phyloP scores from a whole-genome alignment of 257 asterid species.

The Nicotiana paniculata region DNA sequence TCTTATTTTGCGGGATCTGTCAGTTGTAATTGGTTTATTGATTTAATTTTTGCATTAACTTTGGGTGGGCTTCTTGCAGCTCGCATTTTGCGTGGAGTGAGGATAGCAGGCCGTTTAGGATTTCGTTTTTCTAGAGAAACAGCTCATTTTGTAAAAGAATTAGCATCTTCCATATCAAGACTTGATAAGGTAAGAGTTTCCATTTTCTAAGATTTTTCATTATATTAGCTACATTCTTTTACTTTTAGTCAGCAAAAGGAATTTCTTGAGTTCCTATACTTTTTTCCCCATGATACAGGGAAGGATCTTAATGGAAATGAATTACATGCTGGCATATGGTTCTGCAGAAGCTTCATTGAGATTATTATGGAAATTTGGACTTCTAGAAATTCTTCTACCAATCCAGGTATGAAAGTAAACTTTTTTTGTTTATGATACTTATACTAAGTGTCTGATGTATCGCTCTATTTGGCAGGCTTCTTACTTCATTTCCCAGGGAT shows the following conservation, averaged over 20 bases:
- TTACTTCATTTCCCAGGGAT: conserved; percentile 24
- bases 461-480: conserved; percentile 22
- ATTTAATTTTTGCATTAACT: not conserved
- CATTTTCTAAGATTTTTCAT: not conserved
- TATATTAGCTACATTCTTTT: not conserved
- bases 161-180: conserved; percentile 16
- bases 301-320: conserved; percentile 31
- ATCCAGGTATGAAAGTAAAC: conserved; percentile 13
- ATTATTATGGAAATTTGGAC: conserved; percentile 28
- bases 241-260: not conserved
- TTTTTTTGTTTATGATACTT: not conserved
- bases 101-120: conserved; percentile 30
- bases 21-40: not conserved
- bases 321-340: conserved; percentile 33
- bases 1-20: not conserved
- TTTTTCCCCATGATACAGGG: conserved; percentile 14
- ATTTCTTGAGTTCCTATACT: not conserved
- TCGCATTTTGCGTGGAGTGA: conserved; percentile 28
- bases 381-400: conserved; percentile 28
- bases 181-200: conserved; percentile 23
- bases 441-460: not conserved
- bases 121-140: conserved; percentile 27
- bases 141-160: conserved; percentile 19
- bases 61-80: conserved; percentile 9
- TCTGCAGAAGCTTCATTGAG: conserved; percentile 34